A percentile compares a stretch with the other conserved stretches of the same genome.
phyloP scores from a whole-genome alignment of 345 rosid species.

The Hypericum perforatum region DNA sequence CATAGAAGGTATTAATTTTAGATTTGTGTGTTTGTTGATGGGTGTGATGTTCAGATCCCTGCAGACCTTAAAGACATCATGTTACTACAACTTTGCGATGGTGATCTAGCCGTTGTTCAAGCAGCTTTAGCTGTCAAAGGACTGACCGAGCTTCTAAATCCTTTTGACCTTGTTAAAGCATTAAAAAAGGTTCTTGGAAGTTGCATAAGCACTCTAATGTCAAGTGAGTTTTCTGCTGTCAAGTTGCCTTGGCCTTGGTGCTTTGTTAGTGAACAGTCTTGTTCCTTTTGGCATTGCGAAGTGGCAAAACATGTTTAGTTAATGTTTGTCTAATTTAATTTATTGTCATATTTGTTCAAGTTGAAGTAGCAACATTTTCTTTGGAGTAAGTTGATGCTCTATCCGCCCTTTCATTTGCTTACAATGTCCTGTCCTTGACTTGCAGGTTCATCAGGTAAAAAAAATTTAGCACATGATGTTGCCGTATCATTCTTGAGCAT shows the following conservation, averaged over 20 bases:
- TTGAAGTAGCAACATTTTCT: no score
- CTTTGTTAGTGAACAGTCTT: neutral
- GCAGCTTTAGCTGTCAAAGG: constrained; percentile 61
- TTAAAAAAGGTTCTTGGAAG: constrained; percentile 41
- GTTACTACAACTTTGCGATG: constrained; percentile 62
- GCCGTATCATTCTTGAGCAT: constrained; percentile 41
- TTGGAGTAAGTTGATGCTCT: no score
- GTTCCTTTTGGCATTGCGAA: no score
- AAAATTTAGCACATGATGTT: constrained; percentile 45
- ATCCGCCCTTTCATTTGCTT: no score
- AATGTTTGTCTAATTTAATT: no score
- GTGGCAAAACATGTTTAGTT: no score
- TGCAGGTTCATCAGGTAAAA: constrained; percentile 48
- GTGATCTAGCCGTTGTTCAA: constrained; percentile 67
- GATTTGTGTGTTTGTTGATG: neutral
- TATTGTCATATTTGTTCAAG: no score
- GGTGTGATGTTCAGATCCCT: constrained; percentile 40
- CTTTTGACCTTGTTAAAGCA: constrained; percentile 48
- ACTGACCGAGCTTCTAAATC: constrained; percentile 38
- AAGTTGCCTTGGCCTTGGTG: constrained; percentile 1
- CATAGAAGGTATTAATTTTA: neutral
- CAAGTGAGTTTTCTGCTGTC: constrained; percentile 36
- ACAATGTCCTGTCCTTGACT: constrained; percentile 6
- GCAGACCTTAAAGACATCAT: constrained; percentile 55
- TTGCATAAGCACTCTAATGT: constrained; percentile 35